Percentiles rank a stretch among this genome's conserved stretches.
Evolutionary conservation across 2,329 filamentous ascomycete species (phyloP).

Genomic region (Aciculosporium take): DNA sequence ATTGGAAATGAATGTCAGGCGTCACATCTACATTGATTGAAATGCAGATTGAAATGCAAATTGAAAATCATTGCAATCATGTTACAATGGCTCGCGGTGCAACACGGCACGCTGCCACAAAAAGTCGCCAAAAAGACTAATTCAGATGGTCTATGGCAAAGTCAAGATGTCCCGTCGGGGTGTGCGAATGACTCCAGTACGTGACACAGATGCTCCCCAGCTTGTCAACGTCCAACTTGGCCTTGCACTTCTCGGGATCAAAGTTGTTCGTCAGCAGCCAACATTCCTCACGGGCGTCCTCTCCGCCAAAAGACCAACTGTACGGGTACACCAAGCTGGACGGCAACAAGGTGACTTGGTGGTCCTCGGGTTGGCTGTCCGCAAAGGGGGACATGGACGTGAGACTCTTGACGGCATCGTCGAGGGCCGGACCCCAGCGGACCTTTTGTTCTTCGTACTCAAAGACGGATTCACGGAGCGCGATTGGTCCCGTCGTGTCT

Average conservation of each 20-base stretch:
- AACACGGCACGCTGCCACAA: no score
- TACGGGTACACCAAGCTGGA: conserved; percentile 14
- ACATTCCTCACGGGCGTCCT: conserved; percentile 8
- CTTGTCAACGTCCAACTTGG: conserved; percentile 8
- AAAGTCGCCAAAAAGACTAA: no score
- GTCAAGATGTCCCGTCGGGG: background rate
- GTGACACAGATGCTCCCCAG: conserved; percentile 14
- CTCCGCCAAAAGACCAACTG: conserved; percentile 11
- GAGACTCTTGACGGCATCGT: background rate
- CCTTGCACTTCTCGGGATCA: conserved; percentile 11
- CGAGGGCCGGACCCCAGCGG: background rate
- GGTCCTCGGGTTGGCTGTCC: background rate
- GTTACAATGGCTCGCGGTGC: no score
- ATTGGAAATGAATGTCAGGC: no score
- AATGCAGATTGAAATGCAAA: no score
- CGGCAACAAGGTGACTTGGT: conserved; percentile 12
- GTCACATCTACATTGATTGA: no score
- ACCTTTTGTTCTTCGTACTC: background rate
- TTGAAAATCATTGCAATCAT: no score
- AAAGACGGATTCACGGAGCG: background rate
- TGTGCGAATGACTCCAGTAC: conserved; percentile 16
- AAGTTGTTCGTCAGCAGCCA: conserved; percentile 10
- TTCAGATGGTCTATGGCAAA: background rate
- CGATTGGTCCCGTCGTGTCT: background rate
- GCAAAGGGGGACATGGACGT: background rate